Evolutionary conservation across 352 stramenopile genomes (phyloP), one percentile per base, ranked within the genome.

Genomic region (Phytophthora niederhauseri): DNA sequence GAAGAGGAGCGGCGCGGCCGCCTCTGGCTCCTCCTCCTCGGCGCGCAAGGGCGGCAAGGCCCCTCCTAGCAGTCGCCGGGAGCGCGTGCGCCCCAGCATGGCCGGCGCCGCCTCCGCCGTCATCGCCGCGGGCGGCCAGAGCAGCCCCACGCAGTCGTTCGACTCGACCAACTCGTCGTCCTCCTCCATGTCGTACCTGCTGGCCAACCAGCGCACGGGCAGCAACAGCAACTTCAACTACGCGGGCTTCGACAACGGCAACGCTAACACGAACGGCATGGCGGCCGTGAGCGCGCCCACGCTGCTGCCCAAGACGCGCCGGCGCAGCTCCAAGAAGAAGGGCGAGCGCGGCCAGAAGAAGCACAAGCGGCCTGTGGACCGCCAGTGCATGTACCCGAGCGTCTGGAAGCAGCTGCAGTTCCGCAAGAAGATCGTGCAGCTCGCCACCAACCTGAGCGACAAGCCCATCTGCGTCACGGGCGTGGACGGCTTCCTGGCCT

Each of bases 381-480:
- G 72, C 45, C 74, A 82, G 57, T 81, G 75, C 66, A 91, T 96
- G 87, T 96, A 96, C 63, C 72, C 81, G 19, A 78, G 62, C 20
- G 89, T 96, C 45, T 96, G 89, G 89, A 93, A 95, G 68, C 58
- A 75, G 53, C 70, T 96, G 57, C 76, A 84, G 38, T 96, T 94
- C 69, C 84, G 83, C 30, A 94, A 94, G 70, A 92, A 93, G 64
- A 85, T 90, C 53, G 89, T 95, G 59, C 82, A 88, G 57, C 68
- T 95, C 2, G 86, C 86, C 12, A 89, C 84, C 1, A 91, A 78
- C 61, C 70, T 83, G 19, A 93, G 76, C 57, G 79, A 91, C 24
- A 95, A 95, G 30, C 89, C 89, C 20, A 91, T 96, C 36, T 96
- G 89, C 20, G 89, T 96, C 28, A 96, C 89, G 11, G 89, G 89